phyloP scores from a whole-genome alignment of 2,329 filamentous ascomycete species.

The Zasmidium angulare region DNA sequence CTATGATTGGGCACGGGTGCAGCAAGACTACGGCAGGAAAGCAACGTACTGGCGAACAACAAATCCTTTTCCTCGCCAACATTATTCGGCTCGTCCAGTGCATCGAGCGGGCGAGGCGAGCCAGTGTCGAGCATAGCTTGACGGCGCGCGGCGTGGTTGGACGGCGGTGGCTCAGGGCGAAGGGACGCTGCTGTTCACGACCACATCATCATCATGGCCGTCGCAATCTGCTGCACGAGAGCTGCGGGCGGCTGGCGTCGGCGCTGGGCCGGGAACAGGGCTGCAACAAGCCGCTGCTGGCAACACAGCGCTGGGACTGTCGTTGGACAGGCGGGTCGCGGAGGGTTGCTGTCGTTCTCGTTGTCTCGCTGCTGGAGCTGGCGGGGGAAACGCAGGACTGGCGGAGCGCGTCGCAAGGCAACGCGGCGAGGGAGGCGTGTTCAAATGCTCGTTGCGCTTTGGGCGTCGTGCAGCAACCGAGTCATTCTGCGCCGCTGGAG shows the following conservation, averaged over 20 bases:
- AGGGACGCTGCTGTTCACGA: background rate
- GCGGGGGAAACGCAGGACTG: background rate
- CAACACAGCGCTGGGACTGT: background rate
- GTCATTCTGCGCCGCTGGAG: background rate
- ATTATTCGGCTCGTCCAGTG: slow-evolving; percentile 1
- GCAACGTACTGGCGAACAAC: slow-evolving; percentile 24
- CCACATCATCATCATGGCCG: slow-evolving; percentile 18
- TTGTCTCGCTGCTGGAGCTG: background rate
- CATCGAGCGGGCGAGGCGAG: slow-evolving; percentile 15
- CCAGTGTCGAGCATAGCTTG: slow-evolving; percentile 28
- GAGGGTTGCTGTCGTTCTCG: no score
- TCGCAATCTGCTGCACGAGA: slow-evolving; percentile 18
- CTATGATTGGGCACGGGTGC: slow-evolving; percentile 26
- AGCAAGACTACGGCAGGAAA: slow-evolving; percentile 19
- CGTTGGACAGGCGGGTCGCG: background rate
- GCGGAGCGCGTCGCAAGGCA: background rate
- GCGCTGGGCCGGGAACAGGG: slow-evolving; percentile 1
- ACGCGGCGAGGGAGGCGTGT: background rate
- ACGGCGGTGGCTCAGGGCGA: background rate
- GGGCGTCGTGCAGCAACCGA: background rate
- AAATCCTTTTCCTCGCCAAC: slow-evolving; percentile 16
- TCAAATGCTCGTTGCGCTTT: background rate
- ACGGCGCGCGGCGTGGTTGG: slow-evolving; percentile 11
- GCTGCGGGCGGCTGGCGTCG: background rate
- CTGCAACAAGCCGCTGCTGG: background rate